Evolutionary conservation across 768 basidiomycete genomes (phyloP).

Genomic region (Tricholoma bakamatsutake): DNA sequence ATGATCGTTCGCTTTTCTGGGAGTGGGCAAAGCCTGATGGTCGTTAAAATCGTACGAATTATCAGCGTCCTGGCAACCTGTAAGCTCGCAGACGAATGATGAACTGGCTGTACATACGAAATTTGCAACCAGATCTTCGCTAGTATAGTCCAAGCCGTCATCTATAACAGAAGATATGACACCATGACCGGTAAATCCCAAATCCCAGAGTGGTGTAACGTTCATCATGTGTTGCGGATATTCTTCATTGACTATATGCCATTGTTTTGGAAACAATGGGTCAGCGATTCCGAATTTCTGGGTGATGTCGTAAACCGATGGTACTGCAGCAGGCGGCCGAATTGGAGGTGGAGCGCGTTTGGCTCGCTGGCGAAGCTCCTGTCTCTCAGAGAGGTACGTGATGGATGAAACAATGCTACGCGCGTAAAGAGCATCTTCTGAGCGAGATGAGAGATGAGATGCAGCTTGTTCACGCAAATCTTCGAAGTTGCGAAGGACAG

Average conservation of each 20-base stretch:
- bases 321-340: slow-evolving; percentile 22
- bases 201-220: slow-evolving; percentile 86
- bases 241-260: slow-evolving; percentile 92
- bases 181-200: slow-evolving; percentile 83
- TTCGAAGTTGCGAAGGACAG: slow-evolving; percentile 45
- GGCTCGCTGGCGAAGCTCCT: slow-evolving; percentile 57
- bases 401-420: slow-evolving; percentile 50
- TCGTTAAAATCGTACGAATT: slow-evolving; percentile 97
- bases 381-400: slow-evolving; percentile 47
- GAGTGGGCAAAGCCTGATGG: slow-evolving; percentile 79
- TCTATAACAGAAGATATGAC: slow-evolving; percentile 87
- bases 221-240: slow-evolving; percentile 85
- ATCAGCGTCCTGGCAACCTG: slow-evolving; percentile 55
- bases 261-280: slow-evolving; percentile 80
- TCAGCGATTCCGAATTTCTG: slow-evolving; percentile 66
- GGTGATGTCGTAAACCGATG: slow-evolving; percentile 43
- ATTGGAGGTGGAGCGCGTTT: slow-evolving; percentile 72
- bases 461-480: slow-evolving; percentile 33
- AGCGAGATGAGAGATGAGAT: slow-evolving; percentile 32
- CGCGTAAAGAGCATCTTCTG: slow-evolving; percentile 33
- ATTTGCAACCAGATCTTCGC: slow-evolving; percentile 81
- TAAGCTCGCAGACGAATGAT: background rate
- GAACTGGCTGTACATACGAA: slow-evolving; percentile 58
- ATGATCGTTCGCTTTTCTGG: slow-evolving; percentile 80
- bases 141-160: slow-evolving; percentile 89